phyloP scores from a whole-genome alignment of 768 basidiomycete species.

The Austroboletus eburneus region DNA sequence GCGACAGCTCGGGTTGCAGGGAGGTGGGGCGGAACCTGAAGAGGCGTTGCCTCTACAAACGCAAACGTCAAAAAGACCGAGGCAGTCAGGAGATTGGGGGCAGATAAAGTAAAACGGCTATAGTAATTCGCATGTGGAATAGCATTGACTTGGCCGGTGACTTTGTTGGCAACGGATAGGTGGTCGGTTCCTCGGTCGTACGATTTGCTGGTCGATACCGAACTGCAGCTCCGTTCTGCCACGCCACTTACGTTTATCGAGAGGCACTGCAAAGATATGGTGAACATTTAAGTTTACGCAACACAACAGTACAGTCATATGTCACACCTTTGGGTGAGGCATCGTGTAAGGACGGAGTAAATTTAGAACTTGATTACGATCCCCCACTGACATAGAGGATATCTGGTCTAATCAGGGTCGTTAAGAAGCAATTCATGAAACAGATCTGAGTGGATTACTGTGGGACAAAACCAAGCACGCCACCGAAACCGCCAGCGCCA shows the following conservation, averaged over 20 bases:
- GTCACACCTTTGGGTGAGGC: conserved; percentile 24
- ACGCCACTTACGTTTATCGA: conserved; percentile 26
- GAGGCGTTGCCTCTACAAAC: conserved; percentile 42
- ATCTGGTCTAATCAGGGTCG: conserved; percentile 35
- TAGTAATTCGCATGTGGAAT: conserved; percentile 17
- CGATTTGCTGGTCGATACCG: conserved; percentile 20
- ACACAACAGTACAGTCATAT: conserved; percentile 11
- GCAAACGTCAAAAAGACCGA: conserved; percentile 53
- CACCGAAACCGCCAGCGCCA: conserved; percentile 30
- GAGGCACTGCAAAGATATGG: conserved; percentile 19
- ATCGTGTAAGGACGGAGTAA: conserved; percentile 40
- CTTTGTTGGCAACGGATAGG: conserved; percentile 1
- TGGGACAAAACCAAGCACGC: conserved; percentile 34
- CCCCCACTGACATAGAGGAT: conserved; percentile 33
- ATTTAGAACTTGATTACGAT: conserved; percentile 39
- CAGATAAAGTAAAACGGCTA: conserved; percentile 18
- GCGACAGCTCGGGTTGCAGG: conserved; percentile 47
- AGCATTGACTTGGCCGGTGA: conserved; percentile 8
- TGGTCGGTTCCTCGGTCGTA: conserved; percentile 18
- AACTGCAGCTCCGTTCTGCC: conserved; percentile 10
- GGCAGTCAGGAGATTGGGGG: conserved; percentile 39
- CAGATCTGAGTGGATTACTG: conserved; percentile 30
- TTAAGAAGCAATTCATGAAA: conserved; percentile 24
- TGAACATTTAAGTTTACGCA: conserved; percentile 13
- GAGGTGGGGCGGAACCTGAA: conserved; percentile 47